phyloP scores from a whole-genome alignment of 345 rosid species.

The Raphanus sativus region DNA sequence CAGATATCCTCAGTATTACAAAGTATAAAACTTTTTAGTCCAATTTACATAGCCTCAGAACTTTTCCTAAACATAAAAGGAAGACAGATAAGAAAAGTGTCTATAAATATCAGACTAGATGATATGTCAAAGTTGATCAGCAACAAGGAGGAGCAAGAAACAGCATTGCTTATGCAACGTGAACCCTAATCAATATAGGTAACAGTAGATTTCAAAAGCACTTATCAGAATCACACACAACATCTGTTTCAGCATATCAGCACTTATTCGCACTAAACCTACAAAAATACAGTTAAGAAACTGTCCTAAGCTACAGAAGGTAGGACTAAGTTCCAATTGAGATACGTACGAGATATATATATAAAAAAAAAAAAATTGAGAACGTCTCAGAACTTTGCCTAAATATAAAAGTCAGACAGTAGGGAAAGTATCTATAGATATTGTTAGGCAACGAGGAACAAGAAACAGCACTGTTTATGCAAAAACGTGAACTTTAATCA shows the following conservation, averaged over 20 bases:
- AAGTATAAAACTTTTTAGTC: not conserved
- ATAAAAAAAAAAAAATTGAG: too few species aligned
- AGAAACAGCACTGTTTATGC: not conserved
- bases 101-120: too few species aligned
- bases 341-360: too few species aligned
- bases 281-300: not conserved
- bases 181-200: not conserved
- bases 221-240: not conserved
- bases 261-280: not conserved
- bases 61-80: not conserved
- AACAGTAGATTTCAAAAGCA: conserved; percentile 3
- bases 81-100: too few species aligned
- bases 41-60: not conserved
- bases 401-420: conserved; percentile 4
- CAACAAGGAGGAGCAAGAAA: too few species aligned
- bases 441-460: not conserved
- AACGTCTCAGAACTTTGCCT: not conserved
- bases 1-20: not conserved
- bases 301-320: not conserved
- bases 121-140: too few species aligned
- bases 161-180: not conserved
- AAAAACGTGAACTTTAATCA: not conserved
- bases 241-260: not conserved
- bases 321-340: not conserved
- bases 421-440: conserved; percentile 3